phyloP scores from a whole-genome alignment of 768 basidiomycete genomes.

The Hericium coralloides region DNA sequence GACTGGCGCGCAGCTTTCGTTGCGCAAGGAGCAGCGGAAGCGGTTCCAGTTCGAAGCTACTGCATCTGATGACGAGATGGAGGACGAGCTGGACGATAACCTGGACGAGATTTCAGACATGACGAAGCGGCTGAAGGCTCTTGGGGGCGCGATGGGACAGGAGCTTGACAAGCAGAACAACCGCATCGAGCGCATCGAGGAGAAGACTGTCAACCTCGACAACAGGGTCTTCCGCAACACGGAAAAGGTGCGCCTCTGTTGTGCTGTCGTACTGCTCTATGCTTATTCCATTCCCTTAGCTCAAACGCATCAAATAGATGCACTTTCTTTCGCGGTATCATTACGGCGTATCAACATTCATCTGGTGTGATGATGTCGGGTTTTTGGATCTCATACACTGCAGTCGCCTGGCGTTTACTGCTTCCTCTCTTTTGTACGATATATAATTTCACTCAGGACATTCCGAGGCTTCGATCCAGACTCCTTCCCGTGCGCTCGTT shows the following conservation, averaged over 20 bases:
- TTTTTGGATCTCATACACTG: neutral
- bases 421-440: neutral
- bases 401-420: neutral
- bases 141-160: constrained; percentile 76
- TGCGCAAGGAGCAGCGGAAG: constrained; percentile 61
- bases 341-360: no score
- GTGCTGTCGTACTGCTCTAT: neutral
- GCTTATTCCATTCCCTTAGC: constrained; percentile 18
- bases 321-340: no score
- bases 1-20: constrained; percentile 42
- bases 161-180: constrained; percentile 84
- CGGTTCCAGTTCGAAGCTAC: constrained; percentile 89
- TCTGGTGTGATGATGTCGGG: no score
- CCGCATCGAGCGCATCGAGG: constrained; percentile 66
- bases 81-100: constrained; percentile 91
- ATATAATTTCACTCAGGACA: neutral
- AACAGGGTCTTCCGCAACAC: constrained; percentile 76
- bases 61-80: constrained; percentile 87
- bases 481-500: no score
- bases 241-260: constrained; percentile 42
- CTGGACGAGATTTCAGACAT: constrained; percentile 77
- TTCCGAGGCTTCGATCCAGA: no score
- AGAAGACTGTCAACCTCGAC: constrained; percentile 73
- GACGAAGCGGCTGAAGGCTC: constrained; percentile 66
- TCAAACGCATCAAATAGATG: constrained; percentile 28